phyloP scores from a whole-genome alignment of 257 asterid genomes.

The Lycium ferocissimum region DNA sequence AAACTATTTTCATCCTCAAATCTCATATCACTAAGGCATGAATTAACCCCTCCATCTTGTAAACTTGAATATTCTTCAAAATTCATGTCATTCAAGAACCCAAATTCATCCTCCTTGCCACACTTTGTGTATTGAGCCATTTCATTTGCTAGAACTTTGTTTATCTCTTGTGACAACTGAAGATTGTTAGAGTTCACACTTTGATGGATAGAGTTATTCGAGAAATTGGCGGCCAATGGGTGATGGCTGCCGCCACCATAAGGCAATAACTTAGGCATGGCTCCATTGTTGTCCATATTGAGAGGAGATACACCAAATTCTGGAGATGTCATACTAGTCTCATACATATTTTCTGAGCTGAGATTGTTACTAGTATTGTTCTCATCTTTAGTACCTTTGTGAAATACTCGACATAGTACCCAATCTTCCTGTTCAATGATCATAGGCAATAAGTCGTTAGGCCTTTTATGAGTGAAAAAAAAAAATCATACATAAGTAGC shows the following conservation, averaged over 20 bases:
- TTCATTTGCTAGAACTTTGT: constrained; percentile 17
- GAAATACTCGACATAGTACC: constrained; percentile 79
- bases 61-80: constrained; percentile 38
- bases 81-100: constrained; percentile 44
- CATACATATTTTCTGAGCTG: constrained; percentile 35
- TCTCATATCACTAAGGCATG: constrained; percentile 37
- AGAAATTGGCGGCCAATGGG: constrained; percentile 34
- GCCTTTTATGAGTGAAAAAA: too few species aligned
- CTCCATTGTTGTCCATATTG: constrained; percentile 26
- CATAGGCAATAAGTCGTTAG: not conserved
- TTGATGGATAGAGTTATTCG: constrained; percentile 25
- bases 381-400: constrained; percentile 61
- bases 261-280: constrained; percentile 22
- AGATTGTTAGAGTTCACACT: constrained; percentile 42
- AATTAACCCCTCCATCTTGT: constrained; percentile 30
- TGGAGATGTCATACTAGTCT: constrained; percentile 5
- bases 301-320: constrained; percentile 7
- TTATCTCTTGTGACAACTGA: constrained; percentile 35
- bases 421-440: constrained; percentile 74
- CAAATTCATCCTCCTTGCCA: constrained; percentile 46
- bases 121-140: constrained; percentile 30
- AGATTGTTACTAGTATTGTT: constrained; percentile 35
- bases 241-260: constrained; percentile 18
- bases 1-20: constrained; percentile 48
- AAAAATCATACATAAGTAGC: too few species aligned